Conservation (phyloP, 768 basidiomycete species). For the Psilocybe cyanescens region DNA sequence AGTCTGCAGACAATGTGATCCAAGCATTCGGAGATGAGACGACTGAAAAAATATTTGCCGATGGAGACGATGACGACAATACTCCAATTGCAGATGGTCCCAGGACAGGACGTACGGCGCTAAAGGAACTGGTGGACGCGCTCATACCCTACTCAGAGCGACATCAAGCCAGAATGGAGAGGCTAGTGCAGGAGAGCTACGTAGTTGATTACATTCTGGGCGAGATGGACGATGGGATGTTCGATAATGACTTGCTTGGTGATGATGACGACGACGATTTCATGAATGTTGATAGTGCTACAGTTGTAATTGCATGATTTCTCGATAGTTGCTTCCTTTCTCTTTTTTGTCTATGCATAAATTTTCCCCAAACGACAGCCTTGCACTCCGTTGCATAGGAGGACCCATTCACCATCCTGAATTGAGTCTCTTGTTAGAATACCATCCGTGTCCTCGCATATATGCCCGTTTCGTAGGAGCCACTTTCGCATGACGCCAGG, state of each 20-base stretch:
- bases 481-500: constrained; percentile 71
- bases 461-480: constrained; percentile 62
- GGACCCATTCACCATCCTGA: constrained; percentile 60
- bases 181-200: constrained; percentile 92
- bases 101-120: constrained; percentile 35
- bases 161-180: constrained; percentile 84
- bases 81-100: constrained; percentile 9
- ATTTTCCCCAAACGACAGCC: constrained; percentile 68
- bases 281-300: constrained; percentile 44
- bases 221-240: constrained; percentile 86
- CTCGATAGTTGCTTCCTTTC: neutral
- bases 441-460: constrained; percentile 52
- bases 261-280: constrained; percentile 49
- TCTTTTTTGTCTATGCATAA: constrained; percentile 13
- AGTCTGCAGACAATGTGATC: constrained; percentile 74
- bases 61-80: constrained; percentile 17
- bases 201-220: constrained; percentile 88
- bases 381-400: constrained; percentile 74
- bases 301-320: constrained; percentile 1
- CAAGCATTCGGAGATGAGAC: constrained; percentile 59
- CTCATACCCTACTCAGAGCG: constrained; percentile 95
- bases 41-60: constrained; percentile 34
- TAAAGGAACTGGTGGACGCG: constrained; percentile 82
- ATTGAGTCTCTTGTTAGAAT: constrained; percentile 47
- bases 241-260: constrained; percentile 45